Evolutionary conservation across 305 asterid genomes (phyloP).

Genomic region (Andrographis paniculata): DNA sequence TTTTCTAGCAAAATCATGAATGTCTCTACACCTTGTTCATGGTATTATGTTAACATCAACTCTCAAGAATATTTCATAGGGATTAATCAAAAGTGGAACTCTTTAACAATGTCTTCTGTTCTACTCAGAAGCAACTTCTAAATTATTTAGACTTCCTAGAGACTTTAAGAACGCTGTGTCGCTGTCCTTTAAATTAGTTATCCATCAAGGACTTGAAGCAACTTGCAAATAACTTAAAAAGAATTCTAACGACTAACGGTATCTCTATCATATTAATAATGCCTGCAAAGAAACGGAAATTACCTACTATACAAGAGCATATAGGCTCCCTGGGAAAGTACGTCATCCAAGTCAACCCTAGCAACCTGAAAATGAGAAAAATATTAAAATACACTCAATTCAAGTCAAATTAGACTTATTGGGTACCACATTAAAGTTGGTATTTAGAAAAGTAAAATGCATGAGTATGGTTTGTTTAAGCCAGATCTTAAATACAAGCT

Average conservation of each 20-base stretch:
- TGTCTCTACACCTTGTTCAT: too few relatives aligned
- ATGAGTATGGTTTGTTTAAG: too few relatives aligned
- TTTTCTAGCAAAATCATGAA: too few relatives aligned
- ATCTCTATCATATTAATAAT: not conserved
- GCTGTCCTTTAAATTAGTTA: not conserved
- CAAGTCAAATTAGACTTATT: too few relatives aligned
- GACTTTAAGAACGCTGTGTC: not conserved
- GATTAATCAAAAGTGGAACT: not conserved
- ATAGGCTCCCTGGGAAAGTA: slow-evolving; percentile 94
- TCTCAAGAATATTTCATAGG: too few relatives aligned
- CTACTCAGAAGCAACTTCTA: too few relatives aligned
- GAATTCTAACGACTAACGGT: not conserved
- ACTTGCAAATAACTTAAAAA: not conserved
- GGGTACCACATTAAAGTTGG: too few relatives aligned
- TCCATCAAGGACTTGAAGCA: not conserved
- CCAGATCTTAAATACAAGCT: too few relatives aligned
- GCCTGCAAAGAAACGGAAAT: slow-evolving; percentile 12
- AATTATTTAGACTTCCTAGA: not conserved
- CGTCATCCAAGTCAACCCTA: slow-evolving; percentile 68
- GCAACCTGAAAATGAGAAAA: slow-evolving; percentile 44
- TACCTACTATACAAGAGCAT: slow-evolving; percentile 96
- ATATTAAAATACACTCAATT: too few relatives aligned
- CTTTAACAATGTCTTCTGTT: too few relatives aligned
- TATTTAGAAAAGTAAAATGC: too few relatives aligned
- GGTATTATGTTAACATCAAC: too few relatives aligned